phyloP scores from a whole-genome alignment of 2,329 filamentous ascomycete species.

The Sporothrix variecibatus region DNA sequence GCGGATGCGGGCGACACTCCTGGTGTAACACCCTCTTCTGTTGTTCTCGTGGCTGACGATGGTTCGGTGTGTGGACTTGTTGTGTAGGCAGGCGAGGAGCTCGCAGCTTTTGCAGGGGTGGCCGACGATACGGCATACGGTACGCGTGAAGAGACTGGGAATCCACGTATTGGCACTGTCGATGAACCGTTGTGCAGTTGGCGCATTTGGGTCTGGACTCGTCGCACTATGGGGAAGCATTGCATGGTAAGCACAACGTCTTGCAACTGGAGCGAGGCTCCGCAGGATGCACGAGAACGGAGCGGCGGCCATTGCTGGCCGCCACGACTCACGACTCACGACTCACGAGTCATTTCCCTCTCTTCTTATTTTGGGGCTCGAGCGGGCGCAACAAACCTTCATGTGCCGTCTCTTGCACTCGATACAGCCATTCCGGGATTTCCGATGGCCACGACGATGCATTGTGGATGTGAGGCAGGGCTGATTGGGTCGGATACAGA shows the following conservation, averaged over 20 bases:
- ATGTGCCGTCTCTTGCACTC: slow-evolving; percentile 41
- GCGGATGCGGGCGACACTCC: slow-evolving; percentile 15
- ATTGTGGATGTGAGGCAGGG: slow-evolving; percentile 9
- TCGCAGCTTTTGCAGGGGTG: background rate
- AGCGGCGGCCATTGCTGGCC: background rate
- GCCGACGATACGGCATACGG: background rate
- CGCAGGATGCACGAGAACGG: background rate
- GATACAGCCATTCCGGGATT: slow-evolving; percentile 38
- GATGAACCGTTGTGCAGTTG: slow-evolving; percentile 37
- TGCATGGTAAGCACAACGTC: background rate
- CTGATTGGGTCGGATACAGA: background rate
- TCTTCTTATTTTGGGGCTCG: background rate
- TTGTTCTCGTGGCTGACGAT: slow-evolving; percentile 10
- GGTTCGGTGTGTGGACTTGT: slow-evolving; percentile 17
- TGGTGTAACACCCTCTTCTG: slow-evolving; percentile 6
- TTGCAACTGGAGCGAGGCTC: background rate
- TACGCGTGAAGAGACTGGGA: slow-evolving; percentile 9
- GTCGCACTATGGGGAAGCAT: slow-evolving; percentile 35
- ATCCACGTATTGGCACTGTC: slow-evolving; percentile 33
- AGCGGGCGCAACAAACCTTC: slow-evolving; percentile 30
- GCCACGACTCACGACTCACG: no score
- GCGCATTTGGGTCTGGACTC: slow-evolving; percentile 38
- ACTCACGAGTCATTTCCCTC: background rate
- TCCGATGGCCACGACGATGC: slow-evolving; percentile 34
- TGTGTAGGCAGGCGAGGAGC: slow-evolving; percentile 25